Percentiles rank a stretch among this genome's conserved stretches.
These are phyloP conservation scores for Pachysandra terminalis DNA, from an alignment of 164 flowering plant genomes.

Conservation along the genomic window DNA sequence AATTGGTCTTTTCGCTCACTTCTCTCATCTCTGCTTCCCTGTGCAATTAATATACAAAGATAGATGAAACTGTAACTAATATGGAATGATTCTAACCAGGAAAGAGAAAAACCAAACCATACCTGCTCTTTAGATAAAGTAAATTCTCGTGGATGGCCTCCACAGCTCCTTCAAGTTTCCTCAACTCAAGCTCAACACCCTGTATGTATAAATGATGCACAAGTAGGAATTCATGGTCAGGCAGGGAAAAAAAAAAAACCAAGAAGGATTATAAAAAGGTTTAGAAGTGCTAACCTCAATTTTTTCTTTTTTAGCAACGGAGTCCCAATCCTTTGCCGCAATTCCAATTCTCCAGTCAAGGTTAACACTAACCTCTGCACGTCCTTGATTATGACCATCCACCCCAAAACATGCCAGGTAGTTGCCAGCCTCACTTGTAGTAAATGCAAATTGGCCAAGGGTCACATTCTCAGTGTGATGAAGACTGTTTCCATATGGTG, in stretches of 20 bases:
- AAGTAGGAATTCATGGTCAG: not conserved
- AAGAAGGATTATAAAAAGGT: not conserved
- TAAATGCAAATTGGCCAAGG: constrained; percentile 80
- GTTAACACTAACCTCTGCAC: constrained; percentile 51
- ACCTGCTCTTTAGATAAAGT: constrained; percentile 74
- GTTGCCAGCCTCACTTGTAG: constrained; percentile 78
- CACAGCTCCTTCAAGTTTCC: constrained; percentile 91
- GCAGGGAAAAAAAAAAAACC: not conserved
- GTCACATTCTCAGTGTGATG: constrained; percentile 64
- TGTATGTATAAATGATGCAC: constrained; percentile 14
- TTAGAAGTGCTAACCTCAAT: constrained; percentile 51
- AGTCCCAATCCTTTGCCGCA: constrained; percentile 95
- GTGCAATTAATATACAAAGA: constrained; percentile 5
- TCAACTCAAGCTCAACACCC: constrained; percentile 95
- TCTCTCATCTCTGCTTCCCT: constrained; percentile 78
- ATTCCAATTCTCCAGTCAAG: constrained; percentile 92
- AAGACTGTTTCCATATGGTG: constrained; percentile 76
- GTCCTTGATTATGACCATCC: constrained; percentile 32
- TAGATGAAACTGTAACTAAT: not conserved
- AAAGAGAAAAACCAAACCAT: constrained; percentile 4
- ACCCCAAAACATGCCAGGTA: constrained; percentile 82
- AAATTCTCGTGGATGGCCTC: constrained; percentile 88
- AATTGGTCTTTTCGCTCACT: constrained; percentile 74
- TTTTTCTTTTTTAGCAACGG: constrained; percentile 88
- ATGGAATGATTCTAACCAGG: not conserved